Evolutionary conservation across 2,329 filamentous ascomycete genomes (phyloP), one percentile per base, ranked within the genome.

Genomic region (Apiospora koreana): DNA sequence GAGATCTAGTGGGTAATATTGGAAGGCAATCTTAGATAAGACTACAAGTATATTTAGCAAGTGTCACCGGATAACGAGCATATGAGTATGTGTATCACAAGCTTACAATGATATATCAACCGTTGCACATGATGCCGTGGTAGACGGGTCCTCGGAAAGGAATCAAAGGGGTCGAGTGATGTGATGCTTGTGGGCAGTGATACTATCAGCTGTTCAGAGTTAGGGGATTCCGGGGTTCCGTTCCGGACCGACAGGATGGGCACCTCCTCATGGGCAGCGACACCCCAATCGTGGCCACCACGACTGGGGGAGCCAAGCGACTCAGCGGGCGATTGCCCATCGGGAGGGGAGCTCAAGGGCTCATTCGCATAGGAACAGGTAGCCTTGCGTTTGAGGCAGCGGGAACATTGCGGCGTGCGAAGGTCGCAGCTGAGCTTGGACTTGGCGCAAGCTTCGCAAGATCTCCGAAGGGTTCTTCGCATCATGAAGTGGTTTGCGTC

Each of bases 1-100:
- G 9, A 88, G 78, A 68, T 89, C 88, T 25, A 89, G 79, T 0
- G 87, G 88, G 73, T 89, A 89, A 74, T 89, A 89, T 72, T 89
- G 85, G 67, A 89, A 89, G 0, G 87, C 86, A 65, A 90, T 89
- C 62, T 85, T 88, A 54, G 84, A 82, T 3, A 89, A 78, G 72
- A 90, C 87, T 88, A 69, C 16, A 50, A 38, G n/a, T 3, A 69
- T 25, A 12, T 23, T 12, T 8, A 62, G n/a, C 46, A 23, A 31
- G 16, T 68, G 3, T 45, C 71, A 43, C 62, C 25, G 42, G 21
- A 38, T 8, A n/a, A 46, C 28, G 10, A 28, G 7, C 6, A 38
- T 0, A 35, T 3, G 38, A n/a, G 8, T 12, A 38, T n/a, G 12
- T 25, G 42, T n/a, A 9, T 43, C 7, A 58, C 31, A 66, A 28